A percentile compares a stretch with the other conserved stretches of the same genome.
Evolutionary conservation across 768 basidiomycete species (phyloP).

Genomic region (Agaricus subrufescens): DNA sequence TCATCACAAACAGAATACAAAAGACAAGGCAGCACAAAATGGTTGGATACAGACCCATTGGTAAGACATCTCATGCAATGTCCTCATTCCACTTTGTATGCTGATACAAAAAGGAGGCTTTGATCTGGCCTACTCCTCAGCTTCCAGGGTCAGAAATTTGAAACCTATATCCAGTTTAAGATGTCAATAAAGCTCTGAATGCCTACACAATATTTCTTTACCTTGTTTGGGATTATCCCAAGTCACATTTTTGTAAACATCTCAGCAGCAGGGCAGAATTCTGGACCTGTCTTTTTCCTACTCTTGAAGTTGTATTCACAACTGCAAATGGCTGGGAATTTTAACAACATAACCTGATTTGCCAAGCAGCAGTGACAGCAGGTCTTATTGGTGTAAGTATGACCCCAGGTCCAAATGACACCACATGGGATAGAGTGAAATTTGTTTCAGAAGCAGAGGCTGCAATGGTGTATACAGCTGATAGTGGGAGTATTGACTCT

Average conservation of each 20-base stretch:
- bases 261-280: background rate
- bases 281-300: background rate
- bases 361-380: background rate
- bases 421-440: background rate
- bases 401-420: no score
- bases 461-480: background rate
- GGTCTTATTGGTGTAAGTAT: background rate
- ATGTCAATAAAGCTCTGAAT: background rate
- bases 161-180: background rate
- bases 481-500: background rate
- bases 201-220: background rate
- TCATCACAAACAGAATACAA: background rate
- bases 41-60: background rate
- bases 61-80: background rate
- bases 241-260: background rate
- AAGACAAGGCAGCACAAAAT: background rate
- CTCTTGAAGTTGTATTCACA: background rate
- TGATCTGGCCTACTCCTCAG: background rate
- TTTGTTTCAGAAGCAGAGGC: slow-evolving; percentile 5
- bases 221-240: background rate
- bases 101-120: background rate
- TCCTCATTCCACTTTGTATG: background rate
- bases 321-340: slow-evolving; percentile 1
- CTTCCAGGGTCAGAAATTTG: background rate
- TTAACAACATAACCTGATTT: background rate